These are phyloP conservation scores for Rhodotorula sp. DNA, from an alignment of 1,284 basidiomycete genomes.

Conservation along the genomic window DNA sequence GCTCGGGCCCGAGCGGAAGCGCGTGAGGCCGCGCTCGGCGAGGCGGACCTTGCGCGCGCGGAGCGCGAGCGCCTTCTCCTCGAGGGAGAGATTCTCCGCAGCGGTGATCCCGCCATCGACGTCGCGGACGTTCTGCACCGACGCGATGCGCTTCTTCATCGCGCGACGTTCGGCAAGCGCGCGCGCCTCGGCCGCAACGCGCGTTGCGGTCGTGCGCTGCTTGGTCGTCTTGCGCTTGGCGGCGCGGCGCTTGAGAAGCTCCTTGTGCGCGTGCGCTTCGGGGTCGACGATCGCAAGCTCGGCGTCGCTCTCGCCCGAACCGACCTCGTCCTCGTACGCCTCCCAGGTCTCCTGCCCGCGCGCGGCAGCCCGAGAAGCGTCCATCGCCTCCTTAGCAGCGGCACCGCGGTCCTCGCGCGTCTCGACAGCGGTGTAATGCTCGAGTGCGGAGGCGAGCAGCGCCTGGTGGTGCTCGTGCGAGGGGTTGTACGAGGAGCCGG, in stretches of 20 bases:
- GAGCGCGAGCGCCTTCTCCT: conserved; percentile 55
- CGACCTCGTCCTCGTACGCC: conserved; percentile 57
- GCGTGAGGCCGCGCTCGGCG: conserved; percentile 57
- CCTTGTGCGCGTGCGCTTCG: conserved; percentile 47
- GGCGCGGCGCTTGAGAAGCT: conserved; percentile 55
- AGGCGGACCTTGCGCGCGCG: conserved; percentile 56
- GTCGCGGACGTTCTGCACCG: conserved; percentile 61
- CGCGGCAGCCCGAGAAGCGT: conserved; percentile 55
- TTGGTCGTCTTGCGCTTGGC: conserved; percentile 65
- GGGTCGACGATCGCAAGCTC: conserved; percentile 49
- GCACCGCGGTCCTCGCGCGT: conserved; percentile 65
- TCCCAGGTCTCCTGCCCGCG: conserved; percentile 52
- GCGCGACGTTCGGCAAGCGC: conserved; percentile 52
- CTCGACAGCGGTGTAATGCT: conserved; percentile 52
- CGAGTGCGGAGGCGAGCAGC: conserved; percentile 67
- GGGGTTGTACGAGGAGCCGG: conserved; percentile 94
- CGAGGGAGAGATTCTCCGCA: conserved; percentile 52
- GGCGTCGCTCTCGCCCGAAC: conserved; percentile 51
- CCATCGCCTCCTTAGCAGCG: conserved; percentile 60
- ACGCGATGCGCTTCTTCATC: conserved; percentile 62
- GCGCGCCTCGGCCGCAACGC: conserved; percentile 56
- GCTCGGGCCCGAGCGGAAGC: conserved; percentile 69
- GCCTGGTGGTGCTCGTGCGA: conserved; percentile 72
- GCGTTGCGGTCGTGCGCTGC: conserved; percentile 61
- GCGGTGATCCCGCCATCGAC: conserved; percentile 58